Percentiles rank a stretch among this genome's conserved stretches.
phyloP scores from a whole-genome alignment of 208 protist species.

The Vickermania spadyakhi region DNA sequence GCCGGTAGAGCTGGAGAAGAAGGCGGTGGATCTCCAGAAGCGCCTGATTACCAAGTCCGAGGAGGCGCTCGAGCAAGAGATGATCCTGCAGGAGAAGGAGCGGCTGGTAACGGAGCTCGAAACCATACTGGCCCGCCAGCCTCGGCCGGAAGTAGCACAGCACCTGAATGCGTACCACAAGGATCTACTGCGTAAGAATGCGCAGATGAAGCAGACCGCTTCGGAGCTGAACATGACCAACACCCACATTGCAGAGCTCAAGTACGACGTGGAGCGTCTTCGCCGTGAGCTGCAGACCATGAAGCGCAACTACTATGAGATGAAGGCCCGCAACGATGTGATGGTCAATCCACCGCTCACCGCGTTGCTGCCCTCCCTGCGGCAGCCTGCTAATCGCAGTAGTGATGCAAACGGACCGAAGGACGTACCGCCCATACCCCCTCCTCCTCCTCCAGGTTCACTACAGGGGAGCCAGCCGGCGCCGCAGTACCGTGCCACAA shows the following conservation, averaged over 20 bases:
- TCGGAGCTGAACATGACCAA: constrained; percentile 85
- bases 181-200: constrained; percentile 88
- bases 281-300: constrained; percentile 90
- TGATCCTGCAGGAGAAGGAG: constrained; percentile 93
- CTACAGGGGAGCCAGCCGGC: not conserved
- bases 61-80: constrained; percentile 94
- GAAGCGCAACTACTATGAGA: constrained; percentile 92
- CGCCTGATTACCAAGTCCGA: constrained; percentile 96
- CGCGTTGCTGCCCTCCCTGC: not conserved
- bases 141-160: constrained; percentile 91
- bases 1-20: constrained; percentile 90
- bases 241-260: constrained; percentile 81
- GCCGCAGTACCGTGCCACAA: not conserved
- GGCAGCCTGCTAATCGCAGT: not conserved
- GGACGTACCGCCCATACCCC: not conserved
- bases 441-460: not conserved
- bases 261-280: constrained; percentile 92
- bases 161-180: constrained; percentile 92
- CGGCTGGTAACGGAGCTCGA: constrained; percentile 93
- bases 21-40: constrained; percentile 94
- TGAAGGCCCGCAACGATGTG: constrained; percentile 79
- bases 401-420: not conserved
- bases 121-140: constrained; percentile 91
- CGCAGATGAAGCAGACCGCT: constrained; percentile 91
- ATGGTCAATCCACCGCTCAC: constrained; percentile 2